These are phyloP conservation scores for Nakazawaea sp. DNA, from an alignment of 805 yeast species.

Conservation along the genomic window DNA sequence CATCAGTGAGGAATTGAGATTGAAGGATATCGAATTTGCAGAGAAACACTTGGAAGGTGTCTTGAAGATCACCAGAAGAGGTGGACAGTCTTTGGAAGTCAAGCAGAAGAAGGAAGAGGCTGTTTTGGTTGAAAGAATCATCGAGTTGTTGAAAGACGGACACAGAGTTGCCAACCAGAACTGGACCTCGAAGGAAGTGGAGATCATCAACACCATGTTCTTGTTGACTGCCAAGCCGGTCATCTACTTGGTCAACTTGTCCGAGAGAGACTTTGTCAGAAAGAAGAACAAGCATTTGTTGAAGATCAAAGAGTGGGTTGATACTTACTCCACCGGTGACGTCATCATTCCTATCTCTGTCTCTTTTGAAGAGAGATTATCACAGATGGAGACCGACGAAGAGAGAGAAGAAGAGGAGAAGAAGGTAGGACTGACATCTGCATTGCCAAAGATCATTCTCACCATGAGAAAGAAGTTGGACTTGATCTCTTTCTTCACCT, in stretches of 20 bases:
- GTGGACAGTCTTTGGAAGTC: conserved; percentile 60
- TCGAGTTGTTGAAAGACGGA: conserved; percentile 62
- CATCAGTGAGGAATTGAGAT: conserved; percentile 56
- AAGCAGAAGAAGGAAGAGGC: conserved; percentile 60
- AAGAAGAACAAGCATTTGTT: conserved; percentile 43
- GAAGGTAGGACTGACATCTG: conserved; percentile 33
- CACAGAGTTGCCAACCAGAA: conserved; percentile 50
- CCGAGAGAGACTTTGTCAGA: conserved; percentile 56
- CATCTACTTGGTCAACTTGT: conserved; percentile 66
- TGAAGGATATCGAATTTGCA: conserved; percentile 67
- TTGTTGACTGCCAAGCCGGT: conserved; percentile 88
- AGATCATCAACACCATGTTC: conserved; percentile 60
- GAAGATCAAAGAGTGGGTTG: conserved; percentile 60
- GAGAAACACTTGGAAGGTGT: conserved; percentile 59
- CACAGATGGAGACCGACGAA: conserved; percentile 72
- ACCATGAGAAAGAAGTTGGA: conserved; percentile 63
- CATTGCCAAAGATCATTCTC: conserved; percentile 55
- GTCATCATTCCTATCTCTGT: conserved; percentile 90
- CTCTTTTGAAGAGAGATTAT: conserved; percentile 84
- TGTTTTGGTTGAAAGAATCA: conserved; percentile 43
- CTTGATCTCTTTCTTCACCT: conserved; percentile 78
- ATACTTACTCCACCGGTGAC: conserved; percentile 62
- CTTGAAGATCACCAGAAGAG: conserved; percentile 52
- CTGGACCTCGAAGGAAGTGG: conserved; percentile 63
- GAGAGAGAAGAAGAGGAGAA: conserved; percentile 28